phyloP scores from a whole-genome alignment of 1,139 yeast genomes.

The Protomyces lactucae-debilis region DNA sequence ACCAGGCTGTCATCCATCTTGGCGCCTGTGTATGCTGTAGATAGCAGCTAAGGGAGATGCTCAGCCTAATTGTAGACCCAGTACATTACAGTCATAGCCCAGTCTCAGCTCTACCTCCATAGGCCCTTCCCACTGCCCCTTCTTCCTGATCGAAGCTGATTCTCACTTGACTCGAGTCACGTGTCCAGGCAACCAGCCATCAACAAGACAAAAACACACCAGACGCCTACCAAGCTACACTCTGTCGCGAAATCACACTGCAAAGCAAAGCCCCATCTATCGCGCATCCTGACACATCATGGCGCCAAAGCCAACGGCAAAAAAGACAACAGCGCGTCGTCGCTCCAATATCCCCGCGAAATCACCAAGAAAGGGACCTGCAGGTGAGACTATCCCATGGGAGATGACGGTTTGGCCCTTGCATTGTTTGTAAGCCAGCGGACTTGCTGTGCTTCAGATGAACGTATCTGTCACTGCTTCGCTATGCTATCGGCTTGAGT shows the following conservation, averaged over 20 bases:
- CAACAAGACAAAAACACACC: neutral
- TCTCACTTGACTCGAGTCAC: neutral
- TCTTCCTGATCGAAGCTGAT: neutral
- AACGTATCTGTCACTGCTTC: too few relatives aligned
- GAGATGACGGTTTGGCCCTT: too few relatives aligned
- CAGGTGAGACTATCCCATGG: neutral
- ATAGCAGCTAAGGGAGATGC: too few relatives aligned
- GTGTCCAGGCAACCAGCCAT: neutral
- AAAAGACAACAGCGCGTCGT: slow-evolving; percentile 23
- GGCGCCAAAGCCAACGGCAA: slow-evolving; percentile 16
- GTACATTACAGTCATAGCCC: too few relatives aligned
- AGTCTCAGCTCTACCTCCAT: too few relatives aligned
- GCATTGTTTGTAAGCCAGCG: too few relatives aligned
- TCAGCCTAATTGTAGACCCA: too few relatives aligned
- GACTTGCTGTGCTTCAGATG: too few relatives aligned
- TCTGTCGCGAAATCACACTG: neutral
- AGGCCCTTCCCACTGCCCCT: neutral
- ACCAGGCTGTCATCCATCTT: too few relatives aligned
- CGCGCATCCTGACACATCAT: neutral
- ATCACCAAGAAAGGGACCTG: slow-evolving; percentile 19
- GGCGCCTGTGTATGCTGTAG: too few relatives aligned
- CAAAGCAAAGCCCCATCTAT: neutral
- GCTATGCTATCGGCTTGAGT: too few relatives aligned
- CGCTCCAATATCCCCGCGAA: slow-evolving; percentile 6
- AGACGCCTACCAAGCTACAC: too few relatives aligned